These are phyloP conservation scores for Aspergillus nidulans DNA, from an alignment of 495 filamentous ascomycete genomes.

Conservation along the genomic window DNA sequence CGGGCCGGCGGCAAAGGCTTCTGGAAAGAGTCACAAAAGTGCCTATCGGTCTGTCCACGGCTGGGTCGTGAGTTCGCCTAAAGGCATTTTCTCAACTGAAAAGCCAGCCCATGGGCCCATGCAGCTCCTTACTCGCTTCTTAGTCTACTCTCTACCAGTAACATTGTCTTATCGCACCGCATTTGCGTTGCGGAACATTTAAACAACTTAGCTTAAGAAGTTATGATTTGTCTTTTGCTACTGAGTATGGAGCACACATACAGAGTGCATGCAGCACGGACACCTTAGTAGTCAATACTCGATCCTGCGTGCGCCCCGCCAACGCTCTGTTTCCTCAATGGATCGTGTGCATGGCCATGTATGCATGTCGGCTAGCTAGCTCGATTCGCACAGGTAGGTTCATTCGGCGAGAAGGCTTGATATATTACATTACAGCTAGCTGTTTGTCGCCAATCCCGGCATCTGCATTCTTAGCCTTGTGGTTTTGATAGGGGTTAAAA, in stretches of 20 bases:
- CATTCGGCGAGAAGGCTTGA: constrained; percentile 1
- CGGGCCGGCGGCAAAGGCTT: not conserved
- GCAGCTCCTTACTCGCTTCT: too few species aligned
- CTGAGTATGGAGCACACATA: not conserved
- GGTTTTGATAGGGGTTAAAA: not conserved
- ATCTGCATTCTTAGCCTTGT: not conserved
- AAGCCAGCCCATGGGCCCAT: too few species aligned
- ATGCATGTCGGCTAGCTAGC: constrained; percentile 2
- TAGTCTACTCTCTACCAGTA: too few species aligned
- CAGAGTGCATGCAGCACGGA: not conserved
- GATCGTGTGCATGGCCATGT: constrained; percentile 10
- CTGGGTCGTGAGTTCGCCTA: not conserved
- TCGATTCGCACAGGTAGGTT: not conserved
- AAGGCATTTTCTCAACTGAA: not conserved
- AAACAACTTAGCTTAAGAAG: not conserved
- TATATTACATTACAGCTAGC: not conserved
- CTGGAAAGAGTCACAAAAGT: not conserved
- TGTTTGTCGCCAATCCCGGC: not conserved
- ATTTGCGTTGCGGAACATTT: not conserved
- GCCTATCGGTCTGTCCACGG: not conserved
- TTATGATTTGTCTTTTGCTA: not conserved
- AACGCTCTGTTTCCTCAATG: constrained; percentile 8
- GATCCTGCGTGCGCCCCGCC: not conserved
- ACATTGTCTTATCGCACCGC: not conserved
- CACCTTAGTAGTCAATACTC: not conserved